A percentile compares a stretch with the other conserved stretches of the same genome.
Conservation (phyloP, 106 monocot species). For the Narthecium ossifragum region DNA sequence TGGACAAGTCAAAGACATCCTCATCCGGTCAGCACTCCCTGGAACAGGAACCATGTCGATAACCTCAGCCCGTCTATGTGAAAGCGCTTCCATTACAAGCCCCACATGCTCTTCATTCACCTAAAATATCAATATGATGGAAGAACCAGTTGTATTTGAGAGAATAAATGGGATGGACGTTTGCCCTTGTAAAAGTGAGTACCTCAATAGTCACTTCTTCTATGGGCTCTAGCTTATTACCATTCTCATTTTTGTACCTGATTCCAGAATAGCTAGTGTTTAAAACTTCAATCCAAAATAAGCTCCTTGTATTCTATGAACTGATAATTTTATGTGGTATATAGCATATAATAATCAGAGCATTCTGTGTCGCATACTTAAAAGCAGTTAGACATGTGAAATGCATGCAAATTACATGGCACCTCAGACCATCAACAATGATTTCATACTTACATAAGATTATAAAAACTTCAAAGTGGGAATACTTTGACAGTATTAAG, state of each 20-base stretch:
- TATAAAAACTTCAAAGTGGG: too few relatives aligned
- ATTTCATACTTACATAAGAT: too few relatives aligned
- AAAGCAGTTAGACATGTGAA: too few relatives aligned
- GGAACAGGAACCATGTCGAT: conserved; percentile 96
- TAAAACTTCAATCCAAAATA: too few relatives aligned
- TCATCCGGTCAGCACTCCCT: conserved; percentile 68
- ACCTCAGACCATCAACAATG: too few relatives aligned
- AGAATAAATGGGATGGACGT: not conserved
- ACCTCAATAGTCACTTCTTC: conserved; percentile 99
- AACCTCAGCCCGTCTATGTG: conserved; percentile 88
- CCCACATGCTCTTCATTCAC: conserved; percentile 99
- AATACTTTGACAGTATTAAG: too few relatives aligned
- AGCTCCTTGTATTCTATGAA: too few relatives aligned
- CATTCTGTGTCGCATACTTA: too few relatives aligned
- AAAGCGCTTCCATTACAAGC: conserved; percentile 97
- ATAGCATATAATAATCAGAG: too few relatives aligned
- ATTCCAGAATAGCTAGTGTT: too few relatives aligned
- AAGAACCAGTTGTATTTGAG: not conserved
- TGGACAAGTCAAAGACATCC: conserved; percentile 80
- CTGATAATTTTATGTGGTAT: too few relatives aligned
- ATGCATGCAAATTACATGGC: too few relatives aligned
- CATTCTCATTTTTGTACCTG: conserved; percentile 90
- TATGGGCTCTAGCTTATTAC: conserved; percentile 79
- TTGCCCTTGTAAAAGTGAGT: not conserved
- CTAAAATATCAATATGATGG: conserved; percentile 28